Base-by-base conservation (phyloP, 1,284 basidiomycete species). In the Ustilago nuda region DNA sequence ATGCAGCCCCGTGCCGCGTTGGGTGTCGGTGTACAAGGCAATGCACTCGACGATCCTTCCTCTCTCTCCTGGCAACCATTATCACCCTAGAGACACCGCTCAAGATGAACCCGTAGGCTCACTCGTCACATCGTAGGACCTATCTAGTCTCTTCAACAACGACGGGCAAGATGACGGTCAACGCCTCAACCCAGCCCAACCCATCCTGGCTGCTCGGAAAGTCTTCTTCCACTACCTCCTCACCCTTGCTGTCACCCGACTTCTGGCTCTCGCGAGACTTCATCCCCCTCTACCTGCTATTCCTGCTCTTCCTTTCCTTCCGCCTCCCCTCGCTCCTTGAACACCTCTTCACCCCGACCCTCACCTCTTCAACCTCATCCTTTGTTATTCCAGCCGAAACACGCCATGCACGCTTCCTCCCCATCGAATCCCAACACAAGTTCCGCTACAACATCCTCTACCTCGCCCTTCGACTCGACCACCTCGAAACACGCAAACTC, bases 391-490 rank as follows among this genome's bases (percentile, higher is more conserved):
- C 80, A 0, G 60, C 72, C 36, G 55, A 45, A 9, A 77, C 80
- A 0, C 88, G 88, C 0, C 91, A 92, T 82, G 87, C 89, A 1
- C 88, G 91, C 30, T 86, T 90, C 51, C 86, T 92, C 3, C 92
- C 91, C 2, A 62, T 69, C 15, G 78, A 86, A 4, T 88, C 91
- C 0, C 75, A 86, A 3, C 90, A 92, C 82, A 85, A 88, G 0
- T 92, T 92, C 84, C 88, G 87, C 9, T 93, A 93, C 82, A 89
- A 90, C 0, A 90, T 91, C 0, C 86, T 92, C 32, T 89, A 89
- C 37, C 79, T 92, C 15, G 87, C 91, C 11, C 82, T 92, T 36
- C 90, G 91, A 4, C 85, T 93, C 13, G 87, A 89, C 60, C 87
- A 88, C 0, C 86, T 93, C 9, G 91, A 92, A 79, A 64, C 76